These are phyloP conservation scores for Bryum argenteum DNA, from an alignment of 225 moss, liverwort and hornwort genomes.

Conservation along the genomic window DNA sequence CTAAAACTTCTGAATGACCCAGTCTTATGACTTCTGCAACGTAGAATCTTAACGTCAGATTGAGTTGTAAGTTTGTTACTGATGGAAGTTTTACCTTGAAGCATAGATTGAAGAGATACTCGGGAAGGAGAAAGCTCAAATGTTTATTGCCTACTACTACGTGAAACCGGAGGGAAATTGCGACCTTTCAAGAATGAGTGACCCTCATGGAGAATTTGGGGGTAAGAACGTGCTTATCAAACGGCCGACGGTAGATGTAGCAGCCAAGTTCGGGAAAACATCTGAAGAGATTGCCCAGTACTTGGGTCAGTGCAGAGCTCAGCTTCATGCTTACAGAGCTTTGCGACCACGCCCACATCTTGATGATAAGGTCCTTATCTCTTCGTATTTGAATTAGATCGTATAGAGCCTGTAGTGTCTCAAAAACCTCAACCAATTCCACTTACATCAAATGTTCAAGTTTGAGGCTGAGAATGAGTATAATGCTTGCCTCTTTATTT, in stretches of 20 bases:
- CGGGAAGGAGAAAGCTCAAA: slow-evolving; percentile 73
- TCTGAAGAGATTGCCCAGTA: slow-evolving; percentile 68
- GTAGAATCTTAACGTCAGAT: slow-evolving; percentile 6
- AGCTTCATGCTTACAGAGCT: slow-evolving; percentile 66
- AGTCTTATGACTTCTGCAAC: neutral
- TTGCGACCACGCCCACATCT: slow-evolving; percentile 83
- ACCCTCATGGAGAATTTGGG: slow-evolving; percentile 86
- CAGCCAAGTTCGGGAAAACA: slow-evolving; percentile 70
- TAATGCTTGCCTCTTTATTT: neutral
- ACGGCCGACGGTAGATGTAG: slow-evolving; percentile 70
- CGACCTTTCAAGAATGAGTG: slow-evolving; percentile 93
- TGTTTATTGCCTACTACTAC: slow-evolving; percentile 75
- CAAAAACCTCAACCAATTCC: neutral
- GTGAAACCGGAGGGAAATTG: slow-evolving; percentile 94
- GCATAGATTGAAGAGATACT: slow-evolving; percentile 79
- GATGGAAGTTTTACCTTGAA: neutral
- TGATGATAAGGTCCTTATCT: slow-evolving; percentile 84
- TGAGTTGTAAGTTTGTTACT: neutral
- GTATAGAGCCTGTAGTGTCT: neutral
- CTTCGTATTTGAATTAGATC: neutral
- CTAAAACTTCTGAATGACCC: neutral
- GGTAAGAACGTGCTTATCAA: slow-evolving; percentile 92
- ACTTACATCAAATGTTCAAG: neutral
- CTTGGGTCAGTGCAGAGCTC: slow-evolving; percentile 70
- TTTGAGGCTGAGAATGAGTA: neutral